phyloP scores from a whole-genome alignment of 2,329 filamentous ascomycete species.

The Aureobasidium sp. region DNA sequence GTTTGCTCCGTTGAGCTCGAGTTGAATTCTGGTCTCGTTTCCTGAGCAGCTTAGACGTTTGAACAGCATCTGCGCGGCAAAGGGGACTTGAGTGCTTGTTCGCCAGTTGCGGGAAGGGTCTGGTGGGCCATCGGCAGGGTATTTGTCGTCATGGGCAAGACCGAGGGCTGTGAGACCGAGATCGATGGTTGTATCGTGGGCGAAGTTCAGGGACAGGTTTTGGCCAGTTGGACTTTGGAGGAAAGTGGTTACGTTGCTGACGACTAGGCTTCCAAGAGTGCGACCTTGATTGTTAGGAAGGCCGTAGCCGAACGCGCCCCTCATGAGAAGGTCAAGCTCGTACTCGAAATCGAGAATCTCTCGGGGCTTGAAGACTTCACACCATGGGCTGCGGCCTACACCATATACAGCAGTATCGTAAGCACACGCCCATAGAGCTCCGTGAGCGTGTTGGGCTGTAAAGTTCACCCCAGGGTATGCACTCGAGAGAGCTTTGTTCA shows the following conservation, averaged over 20 bases:
- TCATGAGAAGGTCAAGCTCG: conserved; percentile 14
- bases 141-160: conserved; percentile 6
- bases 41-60: conserved; percentile 11
- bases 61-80: conserved; percentile 14
- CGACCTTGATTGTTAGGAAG: conserved; percentile 10
- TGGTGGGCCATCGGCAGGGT: conserved; percentile 8
- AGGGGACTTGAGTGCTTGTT: conserved; percentile 13
- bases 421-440: conserved; percentile 13
- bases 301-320: conserved; percentile 14
- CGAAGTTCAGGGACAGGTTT: conserved; percentile 13
- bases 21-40: conserved; percentile 10
- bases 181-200: conserved; percentile 15
- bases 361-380: conserved; percentile 7
- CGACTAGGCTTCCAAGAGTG: conserved; percentile 8
- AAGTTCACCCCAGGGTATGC: conserved; percentile 11
- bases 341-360: conserved; percentile 14
- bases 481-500: conserved; percentile 10
- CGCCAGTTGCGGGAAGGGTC: conserved; percentile 6
- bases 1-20: conserved; percentile 13
- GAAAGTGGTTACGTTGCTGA: conserved; percentile 13
- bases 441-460: conserved; percentile 11
- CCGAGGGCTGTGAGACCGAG: conserved; percentile 12
- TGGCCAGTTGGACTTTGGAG: not conserved
- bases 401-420: conserved; percentile 14
- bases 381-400: conserved; percentile 11